phyloP scores from a whole-genome alignment of 495 filamentous ascomycete species.

The Aspergillus indologenus region DNA sequence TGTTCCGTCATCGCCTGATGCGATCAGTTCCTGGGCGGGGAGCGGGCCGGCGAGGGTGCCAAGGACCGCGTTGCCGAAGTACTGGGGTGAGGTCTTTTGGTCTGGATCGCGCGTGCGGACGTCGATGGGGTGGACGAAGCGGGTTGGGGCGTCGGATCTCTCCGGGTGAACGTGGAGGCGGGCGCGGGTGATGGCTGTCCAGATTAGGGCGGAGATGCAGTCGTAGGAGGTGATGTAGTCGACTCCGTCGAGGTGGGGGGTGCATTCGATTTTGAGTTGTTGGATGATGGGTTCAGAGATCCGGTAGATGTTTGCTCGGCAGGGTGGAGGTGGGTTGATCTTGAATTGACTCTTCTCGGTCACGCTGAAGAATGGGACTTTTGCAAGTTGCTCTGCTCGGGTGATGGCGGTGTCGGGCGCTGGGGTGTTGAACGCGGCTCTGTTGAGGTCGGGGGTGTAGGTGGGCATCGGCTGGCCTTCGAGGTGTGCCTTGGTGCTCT shows the following conservation, averaged over 20 bases:
- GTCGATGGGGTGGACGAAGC: conserved; percentile 24
- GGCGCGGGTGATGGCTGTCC: conserved; percentile 22
- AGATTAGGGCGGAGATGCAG: conserved; percentile 26
- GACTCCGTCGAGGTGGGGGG: conserved; percentile 10
- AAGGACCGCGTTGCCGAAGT: conserved; percentile 28
- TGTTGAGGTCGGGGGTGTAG: conserved; percentile 22
- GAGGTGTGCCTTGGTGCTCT: conserved; percentile 20
- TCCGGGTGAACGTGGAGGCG: conserved; percentile 20
- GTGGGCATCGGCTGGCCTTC: conserved; percentile 15
- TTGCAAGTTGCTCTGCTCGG: conserved; percentile 14
- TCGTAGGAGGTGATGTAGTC: conserved; percentile 28
- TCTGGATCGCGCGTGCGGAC: conserved; percentile 23
- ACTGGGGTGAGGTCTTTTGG: conserved; percentile 16
- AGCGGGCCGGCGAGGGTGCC: conserved; percentile 18
- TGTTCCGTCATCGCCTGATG: conserved; percentile 8
- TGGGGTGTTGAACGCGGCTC: conserved; percentile 19
- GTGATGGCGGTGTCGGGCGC: conserved; percentile 4
- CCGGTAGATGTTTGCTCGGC: conserved; percentile 18
- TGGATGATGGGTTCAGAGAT: conserved; percentile 16
- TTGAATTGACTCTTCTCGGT: conserved; percentile 20
- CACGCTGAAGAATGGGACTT: conserved; percentile 15
- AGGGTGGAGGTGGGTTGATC: conserved; percentile 8
- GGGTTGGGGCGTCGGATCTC: conserved; percentile 8
- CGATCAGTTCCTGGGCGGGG: conserved; percentile 5
- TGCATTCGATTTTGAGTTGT: conserved; percentile 19